Evolutionary conservation across 148 eudicot species (phyloP), one percentile per base, ranked within the genome.

Genomic region (Spergularia bocconei): DNA sequence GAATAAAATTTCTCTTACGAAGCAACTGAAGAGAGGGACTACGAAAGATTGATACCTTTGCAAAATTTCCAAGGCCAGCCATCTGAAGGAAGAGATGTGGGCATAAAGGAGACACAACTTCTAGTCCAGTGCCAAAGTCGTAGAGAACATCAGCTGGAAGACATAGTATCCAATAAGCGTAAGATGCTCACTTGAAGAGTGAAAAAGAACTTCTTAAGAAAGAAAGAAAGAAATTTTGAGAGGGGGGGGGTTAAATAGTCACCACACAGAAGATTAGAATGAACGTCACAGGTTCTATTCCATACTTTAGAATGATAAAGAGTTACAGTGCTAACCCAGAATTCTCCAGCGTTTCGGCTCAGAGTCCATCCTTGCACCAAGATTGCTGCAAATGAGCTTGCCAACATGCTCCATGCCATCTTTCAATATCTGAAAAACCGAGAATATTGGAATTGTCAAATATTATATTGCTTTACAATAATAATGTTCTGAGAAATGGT

Each of bases 331-430:
- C 76, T 51, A 73, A 94, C 98, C 98, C 53, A 95, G 70, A 74
- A 95, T 88, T 75, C 99, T 92, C 99, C 97, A 95, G 33, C 97
- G 84, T 77, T 95, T 95, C 41, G 99, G 99, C 82, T 95, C 99
- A 14, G 97, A 92, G 83, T 95, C 99, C 99, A 95, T 95, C 66
- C 97, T 89, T 23, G 97, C 91, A 81, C 99, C 99, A 76, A 95
- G 88, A 78, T 86, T 95, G 88, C 99, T 95, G 81, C 99, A 95
- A 76, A 95, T 89, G 52, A 95, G 89, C 82, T 95, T 95, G 63
- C 99, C 99, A 17, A 85, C 92, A 71, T 95, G 99, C 85, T 95
- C 91, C 99, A 95, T 95, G 57, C 99, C 99, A 82, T 95, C 99
- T 84, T 88, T 95, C 72, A 95, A 81, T 81, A 95, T 83, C 98